Conservation (phyloP, 257 asterid genomes). For the Solanum peruvianum region DNA sequence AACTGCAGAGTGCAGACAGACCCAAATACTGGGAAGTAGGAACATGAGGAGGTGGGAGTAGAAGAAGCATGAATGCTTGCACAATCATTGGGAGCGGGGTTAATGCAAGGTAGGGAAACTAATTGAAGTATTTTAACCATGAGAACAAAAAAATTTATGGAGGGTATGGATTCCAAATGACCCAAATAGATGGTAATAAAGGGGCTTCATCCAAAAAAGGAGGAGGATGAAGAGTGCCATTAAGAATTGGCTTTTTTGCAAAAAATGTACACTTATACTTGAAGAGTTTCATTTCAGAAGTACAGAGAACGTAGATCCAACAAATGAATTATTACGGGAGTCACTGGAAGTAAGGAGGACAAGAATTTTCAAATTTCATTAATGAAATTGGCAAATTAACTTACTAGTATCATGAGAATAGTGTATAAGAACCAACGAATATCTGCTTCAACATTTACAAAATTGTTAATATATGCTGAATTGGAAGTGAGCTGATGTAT, state of each 20-base stretch:
- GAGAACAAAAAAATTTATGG: background rate
- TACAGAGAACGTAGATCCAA: background rate
- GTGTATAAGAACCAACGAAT: background rate
- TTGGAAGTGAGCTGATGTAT: background rate
- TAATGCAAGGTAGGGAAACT: background rate
- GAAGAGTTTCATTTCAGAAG: background rate
- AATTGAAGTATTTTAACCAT: background rate
- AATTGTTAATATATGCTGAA: background rate
- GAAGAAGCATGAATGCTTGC: background rate
- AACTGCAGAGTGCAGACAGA: background rate
- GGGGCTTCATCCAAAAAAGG: background rate
- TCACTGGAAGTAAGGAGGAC: background rate
- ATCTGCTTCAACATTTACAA: background rate
- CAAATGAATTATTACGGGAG: background rate
- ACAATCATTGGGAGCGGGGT: background rate
- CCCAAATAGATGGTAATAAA: background rate
- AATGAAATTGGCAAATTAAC: background rate
- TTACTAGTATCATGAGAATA: background rate
- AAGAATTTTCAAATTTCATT: background rate
- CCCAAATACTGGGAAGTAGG: background rate
- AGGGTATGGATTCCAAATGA: background rate
- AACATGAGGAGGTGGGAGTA: background rate
- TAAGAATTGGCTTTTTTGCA: background rate
- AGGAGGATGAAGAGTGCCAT: background rate
- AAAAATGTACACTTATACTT: background rate